Percentiles rank a stretch among this genome's conserved stretches.
phyloP scores from a whole-genome alignment of 78 protist species.

The Dictyostelium intermedium region DNA sequence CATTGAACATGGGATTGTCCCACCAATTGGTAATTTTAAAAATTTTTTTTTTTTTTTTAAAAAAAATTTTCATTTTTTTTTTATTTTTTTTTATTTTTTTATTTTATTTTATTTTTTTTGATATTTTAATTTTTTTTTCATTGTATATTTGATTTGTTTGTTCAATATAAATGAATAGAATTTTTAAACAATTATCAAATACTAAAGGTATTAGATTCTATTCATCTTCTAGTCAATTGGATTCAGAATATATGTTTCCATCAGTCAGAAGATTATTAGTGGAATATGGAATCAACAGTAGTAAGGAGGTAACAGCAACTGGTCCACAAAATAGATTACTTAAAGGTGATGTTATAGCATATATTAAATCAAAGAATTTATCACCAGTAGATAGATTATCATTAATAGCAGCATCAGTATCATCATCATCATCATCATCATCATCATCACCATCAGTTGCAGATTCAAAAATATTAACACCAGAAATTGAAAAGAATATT shows the following conservation, averaged over 20 bases:
- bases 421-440: not conserved
- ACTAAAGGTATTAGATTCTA: not conserved
- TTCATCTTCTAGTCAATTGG: not conserved
- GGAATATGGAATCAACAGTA: conserved; percentile 10
- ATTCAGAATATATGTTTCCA: conserved; percentile 37
- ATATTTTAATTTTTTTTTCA: not conserved
- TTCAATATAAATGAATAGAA: conserved; percentile 5
- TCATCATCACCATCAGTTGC: conserved; percentile 9
- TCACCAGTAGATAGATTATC: conserved; percentile 2
- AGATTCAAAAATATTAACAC: not conserved
- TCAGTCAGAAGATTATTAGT: conserved; percentile 40
- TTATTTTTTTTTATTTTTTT: not conserved
- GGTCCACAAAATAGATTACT: conserved; percentile 57
- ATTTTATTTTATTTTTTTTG: not conserved
- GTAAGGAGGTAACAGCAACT: conserved; percentile 9
- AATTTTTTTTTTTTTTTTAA: not conserved
- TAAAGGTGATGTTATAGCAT: conserved; percentile 58
- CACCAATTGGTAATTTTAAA: too few relatives aligned
- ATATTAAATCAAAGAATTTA: conserved; percentile 35
- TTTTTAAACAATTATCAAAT: not conserved
- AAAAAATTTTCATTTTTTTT: too few relatives aligned
- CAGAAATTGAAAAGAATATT: not conserved
- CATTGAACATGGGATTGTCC: not conserved
- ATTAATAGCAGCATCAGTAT: not conserved
- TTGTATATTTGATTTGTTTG: not conserved